Percentiles rank a stretch among this genome's conserved stretches.
These are phyloP conservation scores for Leccinum ochraceum DNA, from an alignment of 768 basidiomycete genomes.

Conservation along the genomic window DNA sequence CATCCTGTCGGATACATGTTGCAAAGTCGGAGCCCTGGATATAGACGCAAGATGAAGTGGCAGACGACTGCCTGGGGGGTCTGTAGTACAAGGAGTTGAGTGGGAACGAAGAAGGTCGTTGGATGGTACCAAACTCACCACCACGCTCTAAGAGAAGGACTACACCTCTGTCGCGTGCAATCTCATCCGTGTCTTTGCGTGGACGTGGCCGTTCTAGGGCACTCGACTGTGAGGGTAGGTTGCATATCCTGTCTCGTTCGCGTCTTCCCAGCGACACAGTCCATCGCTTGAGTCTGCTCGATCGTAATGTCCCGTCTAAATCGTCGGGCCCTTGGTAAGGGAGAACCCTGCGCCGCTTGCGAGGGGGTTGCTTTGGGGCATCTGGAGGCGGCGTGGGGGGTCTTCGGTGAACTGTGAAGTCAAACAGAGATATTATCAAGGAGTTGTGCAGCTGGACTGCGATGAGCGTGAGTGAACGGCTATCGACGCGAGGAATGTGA, in stretches of 20 bases:
- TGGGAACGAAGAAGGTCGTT: background rate
- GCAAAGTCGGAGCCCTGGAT: conserved; percentile 69
- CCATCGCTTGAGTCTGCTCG: conserved; percentile 72
- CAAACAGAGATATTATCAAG: conserved; percentile 79
- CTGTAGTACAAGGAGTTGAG: conserved; percentile 35
- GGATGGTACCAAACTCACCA: conserved; percentile 40
- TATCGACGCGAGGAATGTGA: conserved; percentile 1
- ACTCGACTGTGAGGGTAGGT: conserved; percentile 46
- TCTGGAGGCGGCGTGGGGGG: conserved; percentile 66
- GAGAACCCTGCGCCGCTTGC: conserved; percentile 65
- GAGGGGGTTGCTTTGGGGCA: conserved; percentile 58
- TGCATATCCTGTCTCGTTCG: conserved; percentile 71
- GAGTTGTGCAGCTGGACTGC: conserved; percentile 84
- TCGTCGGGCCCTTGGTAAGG: conserved; percentile 75
- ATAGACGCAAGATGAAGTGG: conserved; percentile 74
- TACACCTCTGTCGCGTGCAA: conserved; percentile 69
- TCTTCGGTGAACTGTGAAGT: conserved; percentile 71
- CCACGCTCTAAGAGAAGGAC: conserved; percentile 63
- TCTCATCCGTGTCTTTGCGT: conserved; percentile 60
- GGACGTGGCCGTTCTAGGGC: conserved; percentile 47
- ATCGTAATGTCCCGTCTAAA: conserved; percentile 55
- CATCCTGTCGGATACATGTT: conserved; percentile 77
- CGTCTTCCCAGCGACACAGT: conserved; percentile 67
- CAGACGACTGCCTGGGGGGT: conserved; percentile 68
- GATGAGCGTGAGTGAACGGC: conserved; percentile 11